phyloP scores from a whole-genome alignment of 1,284 basidiomycete genomes.

The Lentinus polychrous region DNA sequence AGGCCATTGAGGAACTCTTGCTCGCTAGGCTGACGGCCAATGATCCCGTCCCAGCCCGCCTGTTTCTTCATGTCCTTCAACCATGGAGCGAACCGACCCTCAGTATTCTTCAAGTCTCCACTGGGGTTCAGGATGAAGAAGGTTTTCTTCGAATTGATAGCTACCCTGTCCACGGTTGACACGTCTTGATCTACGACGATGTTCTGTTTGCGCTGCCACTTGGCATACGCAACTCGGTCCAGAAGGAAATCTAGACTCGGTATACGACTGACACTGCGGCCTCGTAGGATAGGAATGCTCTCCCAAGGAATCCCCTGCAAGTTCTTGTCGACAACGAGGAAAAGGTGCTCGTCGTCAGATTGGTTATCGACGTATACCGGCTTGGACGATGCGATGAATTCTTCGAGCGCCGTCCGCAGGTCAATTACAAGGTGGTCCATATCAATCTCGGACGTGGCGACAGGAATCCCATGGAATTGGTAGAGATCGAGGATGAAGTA shows the following conservation, averaged over 20 bases:
- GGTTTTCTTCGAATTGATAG: slow-evolving; percentile 61
- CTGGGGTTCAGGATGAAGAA: slow-evolving; percentile 91
- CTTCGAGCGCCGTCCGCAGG: slow-evolving; percentile 62
- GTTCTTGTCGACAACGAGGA: slow-evolving; percentile 89
- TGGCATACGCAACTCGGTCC: slow-evolving; percentile 68
- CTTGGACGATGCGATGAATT: slow-evolving; percentile 35
- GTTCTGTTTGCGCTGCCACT: slow-evolving; percentile 31
- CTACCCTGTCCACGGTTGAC: slow-evolving; percentile 35
- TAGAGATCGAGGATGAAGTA: slow-evolving; percentile 94
- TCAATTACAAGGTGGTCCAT: slow-evolving; percentile 81
- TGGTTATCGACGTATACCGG: not conserved
- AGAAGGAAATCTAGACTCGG: slow-evolving; percentile 85
- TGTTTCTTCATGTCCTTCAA: slow-evolving; percentile 55
- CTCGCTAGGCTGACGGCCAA: slow-evolving; percentile 74
- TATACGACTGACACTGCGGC: slow-evolving; percentile 83
- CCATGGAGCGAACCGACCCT: slow-evolving; percentile 79
- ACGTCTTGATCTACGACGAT: not conserved
- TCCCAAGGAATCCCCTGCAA: slow-evolving; percentile 94
- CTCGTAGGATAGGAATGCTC: slow-evolving; percentile 82
- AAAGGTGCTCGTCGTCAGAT: slow-evolving; percentile 62
- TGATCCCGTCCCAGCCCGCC: slow-evolving; percentile 80
- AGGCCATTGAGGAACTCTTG: slow-evolving; percentile 74
- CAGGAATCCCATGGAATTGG: slow-evolving; percentile 85
- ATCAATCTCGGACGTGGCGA: slow-evolving; percentile 91
- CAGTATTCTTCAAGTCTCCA: slow-evolving; percentile 82